A percentile compares a stretch with the other conserved stretches of the same genome.
Conservation (phyloP, 2,329 filamentous ascomycete species). For the Paraphaeosphaeria minitans region DNA sequence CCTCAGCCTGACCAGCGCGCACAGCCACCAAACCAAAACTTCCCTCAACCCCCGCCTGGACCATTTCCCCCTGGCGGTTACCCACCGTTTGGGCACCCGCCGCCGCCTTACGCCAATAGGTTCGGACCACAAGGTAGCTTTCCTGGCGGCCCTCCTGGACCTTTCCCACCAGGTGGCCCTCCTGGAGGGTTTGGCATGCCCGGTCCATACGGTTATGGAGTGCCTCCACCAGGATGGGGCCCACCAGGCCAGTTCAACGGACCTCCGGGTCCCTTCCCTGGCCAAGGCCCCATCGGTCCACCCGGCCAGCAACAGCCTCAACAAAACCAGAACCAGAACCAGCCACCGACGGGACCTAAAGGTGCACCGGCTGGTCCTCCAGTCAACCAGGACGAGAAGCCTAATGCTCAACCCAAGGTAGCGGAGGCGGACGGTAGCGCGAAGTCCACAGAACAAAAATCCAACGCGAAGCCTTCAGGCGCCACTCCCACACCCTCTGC, state of each 20-base stretch:
- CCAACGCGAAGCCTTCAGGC: constrained; percentile 48
- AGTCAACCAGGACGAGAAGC: constrained; percentile 35
- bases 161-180: constrained; percentile 54
- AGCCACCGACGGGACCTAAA: constrained; percentile 46
- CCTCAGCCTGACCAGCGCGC: constrained; percentile 38
- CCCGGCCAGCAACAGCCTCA: constrained; percentile 53
- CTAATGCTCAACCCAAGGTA: constrained; percentile 40
- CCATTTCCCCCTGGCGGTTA: constrained; percentile 50
- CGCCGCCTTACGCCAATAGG: constrained; percentile 46
- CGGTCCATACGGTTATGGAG: constrained; percentile 74
- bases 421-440: constrained; percentile 54
- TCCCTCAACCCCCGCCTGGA: constrained; percentile 43
- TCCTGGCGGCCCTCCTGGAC: constrained; percentile 44
- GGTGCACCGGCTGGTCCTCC: constrained; percentile 39
- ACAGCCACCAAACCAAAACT: constrained; percentile 45
- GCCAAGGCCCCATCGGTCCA: constrained; percentile 64
- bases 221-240: constrained; percentile 72
- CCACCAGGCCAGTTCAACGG: constrained; percentile 77
- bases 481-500: constrained; percentile 44
- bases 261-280: constrained; percentile 67
- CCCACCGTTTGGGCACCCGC: constrained; percentile 49
- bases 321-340: constrained; percentile 44
- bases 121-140: constrained; percentile 56
- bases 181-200: constrained; percentile 69
- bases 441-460: constrained; percentile 61